Conservation (phyloP, 768 basidiomycete species). For the Naganishia friedmannii region DNA sequence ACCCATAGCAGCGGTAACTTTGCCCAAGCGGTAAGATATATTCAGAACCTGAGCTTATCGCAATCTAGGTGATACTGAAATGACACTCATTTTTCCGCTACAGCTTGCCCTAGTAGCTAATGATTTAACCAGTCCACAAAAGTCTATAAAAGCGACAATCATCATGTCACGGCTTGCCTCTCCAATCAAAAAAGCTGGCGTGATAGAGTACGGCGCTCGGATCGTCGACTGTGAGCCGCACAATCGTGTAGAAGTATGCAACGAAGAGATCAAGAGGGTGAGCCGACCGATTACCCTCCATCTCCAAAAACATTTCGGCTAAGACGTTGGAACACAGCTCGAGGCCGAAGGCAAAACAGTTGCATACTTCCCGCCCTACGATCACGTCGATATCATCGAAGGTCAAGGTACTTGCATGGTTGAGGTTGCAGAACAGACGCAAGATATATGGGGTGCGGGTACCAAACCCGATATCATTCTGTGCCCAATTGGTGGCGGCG, state of each 20-base stretch:
- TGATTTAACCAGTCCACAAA: neutral
- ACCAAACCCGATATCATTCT: slow-evolving; percentile 9
- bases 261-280: slow-evolving; percentile 23
- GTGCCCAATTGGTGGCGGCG: slow-evolving; percentile 25
- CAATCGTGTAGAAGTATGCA: slow-evolving; percentile 20
- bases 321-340: neutral
- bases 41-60: neutral
- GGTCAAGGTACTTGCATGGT: slow-evolving; percentile 24
- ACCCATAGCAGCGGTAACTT: slow-evolving; percentile 28
- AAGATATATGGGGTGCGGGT: slow-evolving; percentile 12
- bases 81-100: neutral
- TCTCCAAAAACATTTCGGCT: neutral
- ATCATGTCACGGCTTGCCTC: slow-evolving; percentile 24
- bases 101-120: slow-evolving; percentile 10
- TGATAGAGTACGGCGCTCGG: slow-evolving; percentile 21
- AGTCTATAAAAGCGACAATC: slow-evolving; percentile 22
- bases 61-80: neutral
- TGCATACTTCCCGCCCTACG: slow-evolving; percentile 23
- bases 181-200: slow-evolving; percentile 12
- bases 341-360: slow-evolving; percentile 20
- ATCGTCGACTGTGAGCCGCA: slow-evolving; percentile 22
- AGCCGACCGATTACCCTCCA: neutral
- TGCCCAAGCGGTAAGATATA: slow-evolving; percentile 13
- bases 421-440: slow-evolving; percentile 11
- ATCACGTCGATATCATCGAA: slow-evolving; percentile 29